Conservation (phyloP, 768 basidiomycete species). For the Lactarius akahatsu region DNA sequence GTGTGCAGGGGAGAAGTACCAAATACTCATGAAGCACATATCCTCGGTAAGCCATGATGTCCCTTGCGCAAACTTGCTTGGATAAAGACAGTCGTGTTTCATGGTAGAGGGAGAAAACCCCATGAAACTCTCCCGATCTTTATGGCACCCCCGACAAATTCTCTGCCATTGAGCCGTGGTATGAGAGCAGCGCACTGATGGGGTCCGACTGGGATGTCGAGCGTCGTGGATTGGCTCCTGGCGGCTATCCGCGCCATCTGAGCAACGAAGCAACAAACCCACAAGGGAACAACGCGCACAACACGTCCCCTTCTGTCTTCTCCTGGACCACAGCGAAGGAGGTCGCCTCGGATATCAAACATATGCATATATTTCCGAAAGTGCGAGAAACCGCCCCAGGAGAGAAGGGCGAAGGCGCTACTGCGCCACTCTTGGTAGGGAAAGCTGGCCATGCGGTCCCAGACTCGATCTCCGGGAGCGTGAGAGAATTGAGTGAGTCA, state of each 20-base stretch:
- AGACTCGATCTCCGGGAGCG: neutral
- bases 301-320: neutral
- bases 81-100: neutral
- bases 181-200: neutral
- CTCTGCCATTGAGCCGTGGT: neutral
- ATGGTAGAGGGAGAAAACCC: neutral
- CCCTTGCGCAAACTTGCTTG: no score
- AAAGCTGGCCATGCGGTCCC: neutral
- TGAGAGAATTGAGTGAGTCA: neutral
- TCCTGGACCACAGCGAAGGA: neutral
- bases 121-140: neutral
- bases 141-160: neutral
- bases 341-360: neutral
- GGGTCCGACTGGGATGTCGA: neutral
- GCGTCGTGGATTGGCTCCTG: neutral
- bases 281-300: neutral
- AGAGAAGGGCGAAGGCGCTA: neutral
- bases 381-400: neutral
- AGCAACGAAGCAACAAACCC: neutral
- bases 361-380: neutral
- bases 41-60: neutral
- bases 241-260: neutral
- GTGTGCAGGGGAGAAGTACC: slow-evolving; percentile 1
- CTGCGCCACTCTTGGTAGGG: neutral
- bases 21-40: slow-evolving; percentile 1